Base-by-base conservation (phyloP, 2,329 filamentous ascomycete genomes). In the Fusarium solani-melongenae region DNA sequence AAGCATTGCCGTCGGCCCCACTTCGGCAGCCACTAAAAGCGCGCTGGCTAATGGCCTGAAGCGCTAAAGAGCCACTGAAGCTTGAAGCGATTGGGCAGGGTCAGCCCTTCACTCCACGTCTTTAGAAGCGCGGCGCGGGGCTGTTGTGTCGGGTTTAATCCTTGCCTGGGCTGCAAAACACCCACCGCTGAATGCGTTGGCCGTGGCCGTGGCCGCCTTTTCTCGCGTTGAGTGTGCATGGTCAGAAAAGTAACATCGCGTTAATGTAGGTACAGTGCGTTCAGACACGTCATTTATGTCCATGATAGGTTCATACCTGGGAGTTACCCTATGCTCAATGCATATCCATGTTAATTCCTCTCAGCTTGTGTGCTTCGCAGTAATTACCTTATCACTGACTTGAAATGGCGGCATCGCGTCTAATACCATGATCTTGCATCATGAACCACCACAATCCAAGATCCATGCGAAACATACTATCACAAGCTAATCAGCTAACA, bases 1-100 rank as follows among this genome's bases (percentile, higher is more conserved):
- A 81, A 81, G 71, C 71, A 31, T 29, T 31, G 2, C 17, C 31
- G 46, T 31, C 17, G 14, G 38, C 63, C 55, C 71, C 71, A 74
- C 71, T 59, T 36, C 15, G 36, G 24, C 36, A 38, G 24, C 69
- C 61, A 62, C 33, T 64, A 34, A 64, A 62, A 69, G 9, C 51
- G 57, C 68, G 69, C 55, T 65, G 55, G 27, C 36, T 38, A n/a
- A 51, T 29, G 22, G n/a, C 22, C 53, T 29, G 61, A 22, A 31
- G 61, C 57, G 67, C 65, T 69, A 72, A 31, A 49, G 53, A 14
- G 38, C 51, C 61, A 29, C 61, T 64, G 36, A 31, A 17, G 27
- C 10, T 46, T 15, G 57, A 44, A 64, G 27, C 17, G 22, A 58
- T 58, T 64, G 51, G 53, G 7, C 34, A 31, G 15, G 14, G n/a